These are phyloP conservation scores for Phallus indusiatus DNA, from an alignment of 768 basidiomycete species.

Conservation along the genomic window DNA sequence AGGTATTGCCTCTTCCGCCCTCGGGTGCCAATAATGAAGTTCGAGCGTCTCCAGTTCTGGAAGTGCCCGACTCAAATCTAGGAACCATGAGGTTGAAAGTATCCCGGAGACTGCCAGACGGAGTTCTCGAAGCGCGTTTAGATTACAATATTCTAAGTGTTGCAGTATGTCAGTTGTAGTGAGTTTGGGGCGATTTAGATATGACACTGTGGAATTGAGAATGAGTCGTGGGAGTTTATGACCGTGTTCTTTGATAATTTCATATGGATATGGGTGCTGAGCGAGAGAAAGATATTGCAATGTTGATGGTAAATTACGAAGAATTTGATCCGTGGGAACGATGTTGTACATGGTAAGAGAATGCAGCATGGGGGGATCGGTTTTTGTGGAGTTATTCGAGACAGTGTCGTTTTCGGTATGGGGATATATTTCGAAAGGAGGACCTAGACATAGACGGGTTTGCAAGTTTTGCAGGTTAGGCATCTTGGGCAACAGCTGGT, in stretches of 20 bases:
- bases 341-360: background rate
- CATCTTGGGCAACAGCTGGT: background rate
- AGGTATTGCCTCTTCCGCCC: background rate
- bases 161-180: background rate
- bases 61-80: background rate
- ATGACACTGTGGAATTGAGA: background rate
- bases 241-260: background rate
- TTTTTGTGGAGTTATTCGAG: background rate
- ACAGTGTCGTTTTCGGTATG: background rate
- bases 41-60: background rate
- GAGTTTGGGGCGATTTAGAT: background rate
- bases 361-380: background rate
- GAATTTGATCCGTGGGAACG: background rate
- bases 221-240: background rate
- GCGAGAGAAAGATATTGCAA: background rate
- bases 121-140: background rate
- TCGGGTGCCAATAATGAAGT: background rate
- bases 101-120: background rate
- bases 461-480: background rate
- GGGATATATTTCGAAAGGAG: background rate
- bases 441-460: background rate
- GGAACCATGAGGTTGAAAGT: background rate
- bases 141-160: background rate
- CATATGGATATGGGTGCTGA: background rate
- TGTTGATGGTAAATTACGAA: background rate